Percentiles rank a stretch among this genome's conserved stretches.
These are phyloP conservation scores for Trichothecium sympodiale DNA, from an alignment of 2,329 filamentous ascomycete genomes.

Conservation along the genomic window DNA sequence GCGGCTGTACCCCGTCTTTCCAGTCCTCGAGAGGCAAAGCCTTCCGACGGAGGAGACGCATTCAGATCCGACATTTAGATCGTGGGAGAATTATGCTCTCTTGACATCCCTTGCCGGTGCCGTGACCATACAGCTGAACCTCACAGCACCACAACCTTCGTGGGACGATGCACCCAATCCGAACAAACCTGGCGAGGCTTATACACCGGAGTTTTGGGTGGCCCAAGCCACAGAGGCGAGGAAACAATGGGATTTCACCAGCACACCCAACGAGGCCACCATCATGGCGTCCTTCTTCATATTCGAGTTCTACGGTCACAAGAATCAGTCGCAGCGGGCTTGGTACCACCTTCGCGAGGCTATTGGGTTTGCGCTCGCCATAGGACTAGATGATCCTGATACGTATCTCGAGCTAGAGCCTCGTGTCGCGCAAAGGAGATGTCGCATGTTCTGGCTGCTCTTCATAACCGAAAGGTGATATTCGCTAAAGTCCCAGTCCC, in stretches of 20 bases:
- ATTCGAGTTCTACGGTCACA: constrained; percentile 38
- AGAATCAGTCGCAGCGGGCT: constrained; percentile 7
- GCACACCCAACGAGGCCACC: constrained; percentile 7
- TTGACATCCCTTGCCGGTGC: constrained; percentile 10
- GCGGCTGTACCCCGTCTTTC: constrained; percentile 12
- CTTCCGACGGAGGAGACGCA: constrained; percentile 2
- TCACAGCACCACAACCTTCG: constrained; percentile 1
- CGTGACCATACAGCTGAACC: constrained; percentile 10
- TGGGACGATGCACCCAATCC: background rate
- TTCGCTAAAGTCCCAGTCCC: too few relatives aligned
- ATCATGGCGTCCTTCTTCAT: constrained; percentile 28
- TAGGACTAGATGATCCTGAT: constrained; percentile 8
- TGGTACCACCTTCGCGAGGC: constrained; percentile 12
- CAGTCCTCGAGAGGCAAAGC: constrained; percentile 8
- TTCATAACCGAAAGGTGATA: constrained; percentile 11
- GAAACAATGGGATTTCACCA: constrained; percentile 2
- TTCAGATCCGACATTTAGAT: background rate
- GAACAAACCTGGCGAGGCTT: background rate
- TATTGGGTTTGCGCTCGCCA: constrained; percentile 10
- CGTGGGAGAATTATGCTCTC: constrained; percentile 6
- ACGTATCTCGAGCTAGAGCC: constrained; percentile 6
- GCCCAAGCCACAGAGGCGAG: constrained; percentile 8
- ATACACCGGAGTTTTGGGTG: constrained; percentile 8
- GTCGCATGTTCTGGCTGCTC: constrained; percentile 12
- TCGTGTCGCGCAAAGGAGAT: constrained; percentile 6